Base-by-base conservation (phyloP, 2,329 filamentous ascomycete species). In the Drechslera avenae region DNA sequence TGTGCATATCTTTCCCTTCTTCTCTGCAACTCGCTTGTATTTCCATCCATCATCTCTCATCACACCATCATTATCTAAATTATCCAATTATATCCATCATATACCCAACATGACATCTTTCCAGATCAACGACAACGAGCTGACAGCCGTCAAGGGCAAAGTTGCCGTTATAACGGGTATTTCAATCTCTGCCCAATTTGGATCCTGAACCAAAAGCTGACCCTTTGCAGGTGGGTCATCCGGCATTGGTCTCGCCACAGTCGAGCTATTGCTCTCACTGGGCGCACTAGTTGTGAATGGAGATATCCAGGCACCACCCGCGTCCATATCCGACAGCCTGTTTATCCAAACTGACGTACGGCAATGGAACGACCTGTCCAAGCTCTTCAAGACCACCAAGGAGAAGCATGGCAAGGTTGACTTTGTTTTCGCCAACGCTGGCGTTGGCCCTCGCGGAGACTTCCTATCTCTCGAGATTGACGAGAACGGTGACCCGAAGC, bases 161-260 rank as follows among this genome's bases (percentile, higher is more conserved):
- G 52, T 64, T 30, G 59, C 50, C 9, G 49, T 64, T 14, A 43
- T 64, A 31, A 64, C 62, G 39, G 62, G 62, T 64, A 52, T 13
- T 18, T 28, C n/a, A 16, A 16, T 14, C 16, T 33, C 28, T 13
- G 17, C 31, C 44, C 19, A 48, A 39, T 43, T 12, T 33, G 10
- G 23, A 13, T n/a, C 28, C 21, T 26, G 16, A 37, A 19, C 13
- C 26, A 28, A 23, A 19, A 5, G 39, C 43, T 50, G 26, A 44
- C 31, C 37, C 2, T 14, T 33, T 35, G 17, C 46, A 78, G 82
- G 83, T 47, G 79, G 80, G 50, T 82, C 80, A 0, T 83, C 81
- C 5, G 83, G 83, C 31, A 86, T 86, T 45, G 83, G 83, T 32
- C 75, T 83, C 17, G 80, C 80, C 33, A 83, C 83, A 2, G 75